Base-by-base conservation (phyloP, 1,284 basidiomycete species). In the Rhodotorula sp. region DNA sequence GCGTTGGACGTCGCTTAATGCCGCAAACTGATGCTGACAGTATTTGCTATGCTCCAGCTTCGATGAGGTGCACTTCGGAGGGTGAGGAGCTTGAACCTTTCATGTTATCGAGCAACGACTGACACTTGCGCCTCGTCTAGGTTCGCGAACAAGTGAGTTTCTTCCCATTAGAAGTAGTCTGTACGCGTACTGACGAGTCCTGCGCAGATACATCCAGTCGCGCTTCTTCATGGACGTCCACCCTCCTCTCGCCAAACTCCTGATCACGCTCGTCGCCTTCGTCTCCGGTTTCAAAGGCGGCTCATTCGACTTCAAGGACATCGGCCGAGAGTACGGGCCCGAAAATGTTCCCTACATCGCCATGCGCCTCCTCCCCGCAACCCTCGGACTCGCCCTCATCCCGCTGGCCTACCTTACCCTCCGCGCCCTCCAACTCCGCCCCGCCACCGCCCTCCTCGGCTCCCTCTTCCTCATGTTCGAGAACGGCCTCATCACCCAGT, bases 61-160 rank as follows among this genome's bases (percentile, higher is more conserved):
- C 79, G 94, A 97, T 78, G 94, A 97, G 80, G 94, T 96, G 0
- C 94, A 96, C 80, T 96, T 97, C 81, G 94, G 94, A 70, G 94
- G 94, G 79, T 95, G 31, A 61, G 73, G 15, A 1, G 4, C 1
- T 5, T 5, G 34, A 8, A 0, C 6, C 11, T 34, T 20, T 4
- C 28, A 30, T 2, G 10, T 9, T 48, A 10, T 4, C 16, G 26
- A n/a, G 13, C 20, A 4, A 22, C n/a, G 20, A 11, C 26, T 37
- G 55, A 34, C 52, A 28, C 30, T 58, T 1, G 37, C 10, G n/a
- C 37, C 50, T 52, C 30, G 47, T 20, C 22, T 60, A 73, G 74
- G 18, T 74, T 74, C 52, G 74, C 72, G 47, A 74, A 74, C 70
- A 74, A 74, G 68, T 70, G 24, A 9, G 58, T 11, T 40, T 28